These are phyloP conservation scores for Colletotrichum sp. DNA, from an alignment of 2,329 filamentous ascomycete species.

Conservation along the genomic window DNA sequence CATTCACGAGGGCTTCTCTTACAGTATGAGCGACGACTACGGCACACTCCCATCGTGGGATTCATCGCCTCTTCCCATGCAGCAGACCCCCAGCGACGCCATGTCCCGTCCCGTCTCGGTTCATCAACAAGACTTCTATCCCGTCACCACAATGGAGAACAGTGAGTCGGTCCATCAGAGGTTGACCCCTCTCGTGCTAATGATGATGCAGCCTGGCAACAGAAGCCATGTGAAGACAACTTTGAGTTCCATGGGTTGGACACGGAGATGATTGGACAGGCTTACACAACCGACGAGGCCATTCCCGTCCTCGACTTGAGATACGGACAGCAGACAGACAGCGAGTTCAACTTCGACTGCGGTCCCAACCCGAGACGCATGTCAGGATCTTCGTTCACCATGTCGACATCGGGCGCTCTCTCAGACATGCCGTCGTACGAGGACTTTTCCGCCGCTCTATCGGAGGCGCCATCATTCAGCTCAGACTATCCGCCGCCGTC, in stretches of 20 bases:
- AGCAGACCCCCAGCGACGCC: slow-evolving; percentile 54
- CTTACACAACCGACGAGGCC: slow-evolving; percentile 66
- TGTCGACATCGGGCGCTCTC: slow-evolving; percentile 69
- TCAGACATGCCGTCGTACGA: slow-evolving; percentile 76
- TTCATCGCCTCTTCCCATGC: slow-evolving; percentile 56
- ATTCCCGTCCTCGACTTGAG: slow-evolving; percentile 67
- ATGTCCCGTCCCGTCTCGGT: slow-evolving; percentile 61
- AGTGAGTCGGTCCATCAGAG: slow-evolving; percentile 41
- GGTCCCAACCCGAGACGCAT: slow-evolving; percentile 64
- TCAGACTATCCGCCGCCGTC: slow-evolving; percentile 72
- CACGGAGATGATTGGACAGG: slow-evolving; percentile 66
- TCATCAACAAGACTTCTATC: slow-evolving; percentile 61
- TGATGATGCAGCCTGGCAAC: slow-evolving; percentile 42
- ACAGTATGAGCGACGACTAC: slow-evolving; percentile 60
- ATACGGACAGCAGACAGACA: slow-evolving; percentile 54
- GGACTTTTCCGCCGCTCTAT: slow-evolving; percentile 70
- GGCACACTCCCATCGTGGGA: slow-evolving; percentile 62
- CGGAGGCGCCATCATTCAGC: slow-evolving; percentile 70
- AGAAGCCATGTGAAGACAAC: slow-evolving; percentile 62
- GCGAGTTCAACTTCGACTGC: slow-evolving; percentile 57
- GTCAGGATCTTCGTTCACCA: slow-evolving; percentile 76
- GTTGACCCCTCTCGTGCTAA: slow-evolving; percentile 3
- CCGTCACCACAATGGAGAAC: slow-evolving; percentile 52
- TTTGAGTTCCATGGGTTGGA: slow-evolving; percentile 62
- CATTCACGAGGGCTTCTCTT: slow-evolving; percentile 67